Evolutionary conservation across 192 early-diverging fungal genomes (phyloP), one percentile per base, ranked within the genome.

Genomic region (Umbelopsis ramanniana): DNA sequence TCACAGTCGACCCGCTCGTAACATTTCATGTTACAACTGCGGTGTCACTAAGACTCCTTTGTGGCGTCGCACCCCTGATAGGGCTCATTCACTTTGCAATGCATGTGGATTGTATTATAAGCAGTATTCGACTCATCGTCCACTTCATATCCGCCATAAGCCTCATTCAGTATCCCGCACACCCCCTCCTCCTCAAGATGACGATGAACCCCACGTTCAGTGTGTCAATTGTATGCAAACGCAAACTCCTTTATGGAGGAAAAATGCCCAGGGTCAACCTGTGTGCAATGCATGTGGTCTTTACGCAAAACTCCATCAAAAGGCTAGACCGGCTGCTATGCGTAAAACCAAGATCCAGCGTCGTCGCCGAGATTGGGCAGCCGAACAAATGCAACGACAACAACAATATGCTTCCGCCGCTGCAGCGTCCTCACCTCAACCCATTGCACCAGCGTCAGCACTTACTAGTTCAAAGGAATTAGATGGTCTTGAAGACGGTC

Each of bases 91-190:
- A 24, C 87, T 98, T 54, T 98, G 97, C 81, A 98, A 98, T 71
- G 97, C 97, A 10, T 98, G 97, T 78, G 97, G 97, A 0, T 83
- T 98, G 17, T 98, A 94, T 77, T 96, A 89, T 83, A 97, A 97
- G 81, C 91, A 97, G 72, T 96, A 98, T 80, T 88, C 91, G 69
- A 88, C 88, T 17, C 86, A 90, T 54, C 85, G 97, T 24, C 97
- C 97, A 4, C 68, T 86, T 12, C 82, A 78, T 5, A 70, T 78
- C 5, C 80, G 80, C 10, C 70, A 79, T 33, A 75, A 75, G 22
- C 60, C 73, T 12, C 66, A 38, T 33, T 54, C 47, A 24, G 46
- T 70, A 46, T 40, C 60, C 29, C 67, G 35, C 19, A 72, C 67
- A 14, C 46, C 73, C 52, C 46, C 52, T 69, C 66, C 71, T 63